Evolutionary conservation across 148 eudicot species (phyloP), one percentile per base, ranked within the genome.

Genomic region (Silene conica): DNA sequence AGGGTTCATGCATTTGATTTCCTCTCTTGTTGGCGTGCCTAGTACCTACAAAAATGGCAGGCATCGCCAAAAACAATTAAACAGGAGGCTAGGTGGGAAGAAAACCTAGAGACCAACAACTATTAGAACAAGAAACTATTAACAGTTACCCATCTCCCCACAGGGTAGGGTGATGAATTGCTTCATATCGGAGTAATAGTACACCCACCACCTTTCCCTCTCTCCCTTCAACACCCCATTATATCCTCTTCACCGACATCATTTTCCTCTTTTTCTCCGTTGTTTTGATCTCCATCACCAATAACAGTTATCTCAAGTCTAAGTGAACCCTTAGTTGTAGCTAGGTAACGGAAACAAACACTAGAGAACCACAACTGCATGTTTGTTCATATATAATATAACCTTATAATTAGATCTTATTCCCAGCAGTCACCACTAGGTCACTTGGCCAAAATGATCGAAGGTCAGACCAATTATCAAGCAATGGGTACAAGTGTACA

Each of bases 21-120:
- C 98, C 80, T 94, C 98, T 73, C 98, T 88, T 45, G 98, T 94
- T 61, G 98, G 98, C 58, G 98, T 92, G 45, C 98, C 98, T 83
- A 94, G 79, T 58, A 94, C 90, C 97, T 94, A 18, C 22, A 31
- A 11, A 54, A 54, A 16, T 8, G 50, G 2, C 38, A 34, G 16
- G 57, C 20, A 21, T 26, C 69, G 26, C 55, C 28, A 12, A 69
- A 26, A 18, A 48, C 2, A 11, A 23, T 43, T 58, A n/a, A 8
- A 61, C 22, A 67, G 34, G n/a, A 34, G 14, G 7, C 41, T 12
- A 23, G 8, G 22, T 6, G 12, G 18, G 18, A n/a, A 62, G 55
- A 26, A 18, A 74, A 55, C 5, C 5, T 18, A 75, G 20, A 19
- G 21, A 60, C 18, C 18, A 26, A 8, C 67, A 57, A 38, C 14